Evolutionary conservation across 2,329 filamentous ascomycete species (phyloP).

Genomic region (Daldinia eschscholtzii): DNA sequence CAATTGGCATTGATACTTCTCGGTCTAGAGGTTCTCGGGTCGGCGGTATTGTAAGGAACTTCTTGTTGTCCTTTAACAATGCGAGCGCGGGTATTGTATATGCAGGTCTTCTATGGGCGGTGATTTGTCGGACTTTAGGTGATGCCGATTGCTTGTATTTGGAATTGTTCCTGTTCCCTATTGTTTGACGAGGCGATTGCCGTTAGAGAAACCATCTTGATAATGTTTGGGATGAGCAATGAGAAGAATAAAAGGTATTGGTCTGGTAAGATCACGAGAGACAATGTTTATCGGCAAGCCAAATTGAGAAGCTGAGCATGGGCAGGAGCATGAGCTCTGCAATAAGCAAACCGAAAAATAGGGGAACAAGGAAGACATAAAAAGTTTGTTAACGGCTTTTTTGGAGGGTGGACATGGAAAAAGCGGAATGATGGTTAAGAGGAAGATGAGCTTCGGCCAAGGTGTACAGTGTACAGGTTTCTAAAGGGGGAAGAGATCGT

Average conservation of each 20-base stretch:
- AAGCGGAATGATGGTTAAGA: slow-evolving; percentile 36
- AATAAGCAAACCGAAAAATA: slow-evolving; percentile 51
- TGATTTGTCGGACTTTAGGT: slow-evolving; percentile 33
- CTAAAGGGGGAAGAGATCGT: slow-evolving; percentile 33
- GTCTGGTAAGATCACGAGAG: slow-evolving; percentile 42
- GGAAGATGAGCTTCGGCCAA: slow-evolving; percentile 27
- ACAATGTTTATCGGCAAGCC: slow-evolving; percentile 49
- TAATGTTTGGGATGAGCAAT: slow-evolving; percentile 47
- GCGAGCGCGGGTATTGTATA: slow-evolving; percentile 8
- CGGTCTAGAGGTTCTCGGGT: neutral
- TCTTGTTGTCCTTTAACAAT: slow-evolving; percentile 6
- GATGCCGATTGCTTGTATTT: slow-evolving; percentile 42
- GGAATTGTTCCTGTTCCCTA: slow-evolving; percentile 55
- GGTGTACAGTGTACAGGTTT: slow-evolving; percentile 23
- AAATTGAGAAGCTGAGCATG: slow-evolving; percentile 50
- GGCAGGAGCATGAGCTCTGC: slow-evolving; percentile 50
- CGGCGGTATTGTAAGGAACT: neutral
- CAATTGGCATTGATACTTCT: slow-evolving; percentile 21
- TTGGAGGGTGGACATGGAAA: slow-evolving; percentile 39
- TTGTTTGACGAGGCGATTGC: slow-evolving; percentile 65
- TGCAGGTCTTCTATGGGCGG: slow-evolving; percentile 28
- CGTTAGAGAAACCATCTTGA: slow-evolving; percentile 68
- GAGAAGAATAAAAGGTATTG: slow-evolving; percentile 44
- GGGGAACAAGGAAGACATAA: slow-evolving; percentile 44
- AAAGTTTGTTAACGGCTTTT: slow-evolving; percentile 42